A percentile compares a stretch with the other conserved stretches of the same genome.
These are phyloP conservation scores for Serendipita sp. DNA, from an alignment of 768 basidiomycete genomes.

Conservation along the genomic window DNA sequence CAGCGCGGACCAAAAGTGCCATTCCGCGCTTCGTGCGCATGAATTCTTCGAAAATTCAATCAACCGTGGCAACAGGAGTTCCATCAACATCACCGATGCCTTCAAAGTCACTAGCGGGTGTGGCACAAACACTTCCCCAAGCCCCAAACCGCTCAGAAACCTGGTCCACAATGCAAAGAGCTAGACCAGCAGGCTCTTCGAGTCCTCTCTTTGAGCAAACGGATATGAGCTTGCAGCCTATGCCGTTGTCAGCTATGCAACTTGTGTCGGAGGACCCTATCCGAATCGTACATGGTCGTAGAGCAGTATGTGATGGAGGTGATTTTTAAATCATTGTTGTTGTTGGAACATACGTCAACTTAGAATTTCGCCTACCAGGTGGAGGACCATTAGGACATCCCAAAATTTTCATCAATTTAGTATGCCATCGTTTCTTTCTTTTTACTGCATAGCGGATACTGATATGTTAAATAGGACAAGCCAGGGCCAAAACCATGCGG, in stretches of 20 bases:
- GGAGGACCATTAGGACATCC: conserved; percentile 92
- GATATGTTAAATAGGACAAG: conserved; percentile 46
- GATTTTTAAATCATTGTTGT: conserved; percentile 12
- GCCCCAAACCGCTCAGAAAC: conserved; percentile 67
- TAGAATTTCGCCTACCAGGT: conserved; percentile 31
- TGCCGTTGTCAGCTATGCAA: conserved; percentile 80
- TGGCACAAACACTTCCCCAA: conserved; percentile 35
- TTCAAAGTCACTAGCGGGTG: background rate
- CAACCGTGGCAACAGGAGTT: background rate
- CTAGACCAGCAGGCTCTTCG: conserved; percentile 41
- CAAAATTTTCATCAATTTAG: conserved; percentile 90
- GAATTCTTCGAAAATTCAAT: background rate
- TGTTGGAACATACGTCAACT: conserved; percentile 6
- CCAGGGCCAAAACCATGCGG: conserved; percentile 78
- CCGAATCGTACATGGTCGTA: conserved; percentile 61
- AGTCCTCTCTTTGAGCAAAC: conserved; percentile 90
- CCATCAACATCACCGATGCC: conserved; percentile 1
- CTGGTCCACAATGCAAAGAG: conserved; percentile 74
- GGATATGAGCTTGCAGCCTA: conserved; percentile 70
- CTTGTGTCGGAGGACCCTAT: conserved; percentile 77
- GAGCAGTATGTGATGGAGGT: conserved; percentile 94
- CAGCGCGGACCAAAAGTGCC: background rate
- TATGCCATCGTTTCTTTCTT: conserved; percentile 23
- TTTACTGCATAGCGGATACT: background rate
- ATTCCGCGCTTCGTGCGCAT: background rate